Conservation (phyloP, 208 protist species). For the Paratrypanosoma confusum region DNA sequence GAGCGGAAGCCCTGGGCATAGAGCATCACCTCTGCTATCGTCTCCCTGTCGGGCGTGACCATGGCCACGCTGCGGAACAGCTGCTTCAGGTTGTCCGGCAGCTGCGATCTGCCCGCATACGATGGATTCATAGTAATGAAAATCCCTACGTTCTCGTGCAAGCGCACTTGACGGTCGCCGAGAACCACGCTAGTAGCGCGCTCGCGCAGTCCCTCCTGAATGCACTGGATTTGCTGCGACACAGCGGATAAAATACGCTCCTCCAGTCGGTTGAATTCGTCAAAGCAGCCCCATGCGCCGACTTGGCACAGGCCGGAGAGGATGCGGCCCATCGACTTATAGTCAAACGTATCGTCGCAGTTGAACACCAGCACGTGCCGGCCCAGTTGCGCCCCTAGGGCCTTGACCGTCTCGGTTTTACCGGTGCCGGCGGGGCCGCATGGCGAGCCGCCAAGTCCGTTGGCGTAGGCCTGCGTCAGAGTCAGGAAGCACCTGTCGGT, state of each 20-base stretch:
- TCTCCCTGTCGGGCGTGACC: constrained; percentile 96
- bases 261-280: constrained; percentile 99
- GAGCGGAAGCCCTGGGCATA: constrained; percentile 98
- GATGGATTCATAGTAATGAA: constrained; percentile 99
- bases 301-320: constrained; percentile 99
- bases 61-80: constrained; percentile 99
- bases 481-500: constrained; percentile 99
- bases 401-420: constrained; percentile 99
- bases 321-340: constrained; percentile 97
- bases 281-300: constrained; percentile 99
- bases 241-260: constrained; percentile 99
- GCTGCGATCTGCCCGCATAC: constrained; percentile 98
- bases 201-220: constrained; percentile 89
- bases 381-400: constrained; percentile 95
- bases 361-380: constrained; percentile 99
- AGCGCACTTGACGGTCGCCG: constrained; percentile 70
- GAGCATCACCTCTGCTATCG: constrained; percentile 99
- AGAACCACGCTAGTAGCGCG: constrained; percentile 77
- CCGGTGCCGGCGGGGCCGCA: constrained; percentile 97
- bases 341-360: constrained; percentile 99
- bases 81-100: constrained; percentile 99
- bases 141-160: constrained; percentile 94
- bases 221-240: constrained; percentile 98
- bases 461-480: constrained; percentile 97
- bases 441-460: constrained; percentile 94